Evolutionary conservation across 495 filamentous ascomycete genomes (phyloP), one percentile per base, ranked within the genome.

Genomic region (Aspergillus taichungensis): DNA sequence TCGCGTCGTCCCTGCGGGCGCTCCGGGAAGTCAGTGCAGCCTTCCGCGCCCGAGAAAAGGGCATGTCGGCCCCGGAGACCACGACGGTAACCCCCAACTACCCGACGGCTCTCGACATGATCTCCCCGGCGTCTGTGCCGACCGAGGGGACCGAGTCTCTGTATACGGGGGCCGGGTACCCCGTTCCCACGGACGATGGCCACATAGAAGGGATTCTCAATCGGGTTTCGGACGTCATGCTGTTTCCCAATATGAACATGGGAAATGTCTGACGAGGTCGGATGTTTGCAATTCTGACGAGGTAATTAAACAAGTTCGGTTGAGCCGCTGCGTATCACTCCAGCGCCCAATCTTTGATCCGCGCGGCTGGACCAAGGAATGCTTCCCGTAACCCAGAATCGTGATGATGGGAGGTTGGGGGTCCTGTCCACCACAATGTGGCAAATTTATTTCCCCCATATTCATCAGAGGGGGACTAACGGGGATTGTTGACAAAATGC

Each of bases 171-270:
- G 42, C 36, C 8, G 24, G 30, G 14, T 52, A 54, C 37, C 40
- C 47, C 10, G 30, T 40, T 6, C 12, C 34, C 3, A 27, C 40
- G 5, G 46, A 50, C 11, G 49, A 52, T 13, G 47, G 48, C 9
- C 48, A 54, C 31, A 51, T 57, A 34, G 51, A 39, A 33, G 45
- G 50, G 29, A 57, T 57, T 42, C 45, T 57, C n/a, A 54, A 54
- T 44, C 50, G 54, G 12, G 67, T 71, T 8, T 67, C 67, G 36
- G 61, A 68, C 28, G 67, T 68, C 27, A 71, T 71, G 67, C 42
- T 67, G 34, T 71, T 71, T 37, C 67, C 67, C 8, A 64, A 44
- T n/a, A 62, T 64, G 59, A 57, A 51, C 18, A 60, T 53, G 5
- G 38, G 47, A 27, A 54, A 45, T 34, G 18, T 37, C 33, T 54